Conservation (phyloP, 2,329 filamentous ascomycete genomes). For the Microdochium paspali region DNA sequence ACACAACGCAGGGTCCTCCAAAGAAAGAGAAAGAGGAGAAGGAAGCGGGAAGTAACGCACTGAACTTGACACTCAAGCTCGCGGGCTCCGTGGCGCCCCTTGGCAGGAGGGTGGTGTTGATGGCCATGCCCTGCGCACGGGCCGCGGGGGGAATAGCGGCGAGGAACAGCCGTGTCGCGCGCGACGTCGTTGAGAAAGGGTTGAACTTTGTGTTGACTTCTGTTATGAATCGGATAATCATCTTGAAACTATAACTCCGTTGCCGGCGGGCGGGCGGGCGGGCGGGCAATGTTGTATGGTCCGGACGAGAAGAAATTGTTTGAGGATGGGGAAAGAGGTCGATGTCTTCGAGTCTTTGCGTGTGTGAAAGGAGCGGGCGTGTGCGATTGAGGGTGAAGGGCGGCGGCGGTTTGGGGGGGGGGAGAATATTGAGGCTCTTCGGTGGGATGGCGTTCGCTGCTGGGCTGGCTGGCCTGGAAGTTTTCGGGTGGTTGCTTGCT, state of each 20-base stretch:
- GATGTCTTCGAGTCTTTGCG: no score
- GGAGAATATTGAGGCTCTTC: neutral
- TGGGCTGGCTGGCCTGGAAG: neutral
- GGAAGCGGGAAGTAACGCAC: conserved; percentile 37
- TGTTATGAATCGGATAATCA: conserved; percentile 83
- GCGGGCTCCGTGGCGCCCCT: conserved; percentile 59
- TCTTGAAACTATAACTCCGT: conserved; percentile 20
- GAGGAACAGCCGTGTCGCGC: conserved; percentile 81
- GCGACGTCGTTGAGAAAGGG: conserved; percentile 72
- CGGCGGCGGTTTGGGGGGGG: conserved; percentile 1
- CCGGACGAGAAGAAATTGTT: no score
- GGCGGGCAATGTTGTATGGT: no score
- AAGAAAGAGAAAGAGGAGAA: neutral
- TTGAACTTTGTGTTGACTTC: conserved; percentile 86
- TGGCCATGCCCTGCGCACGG: conserved; percentile 61
- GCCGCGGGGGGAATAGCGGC: conserved; percentile 74
- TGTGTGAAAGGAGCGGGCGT: neutral
- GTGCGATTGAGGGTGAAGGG: neutral
- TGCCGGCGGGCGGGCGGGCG: conserved; percentile 3
- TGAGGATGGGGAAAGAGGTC: no score
- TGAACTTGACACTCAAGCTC: conserved; percentile 73
- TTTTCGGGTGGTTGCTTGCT: neutral
- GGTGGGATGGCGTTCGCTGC: neutral
- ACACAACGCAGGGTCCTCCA: no score
- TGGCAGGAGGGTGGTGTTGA: conserved; percentile 69